These are phyloP conservation scores for Boletus huronensis DNA, from an alignment of 768 basidiomycete species.

Conservation along the genomic window DNA sequence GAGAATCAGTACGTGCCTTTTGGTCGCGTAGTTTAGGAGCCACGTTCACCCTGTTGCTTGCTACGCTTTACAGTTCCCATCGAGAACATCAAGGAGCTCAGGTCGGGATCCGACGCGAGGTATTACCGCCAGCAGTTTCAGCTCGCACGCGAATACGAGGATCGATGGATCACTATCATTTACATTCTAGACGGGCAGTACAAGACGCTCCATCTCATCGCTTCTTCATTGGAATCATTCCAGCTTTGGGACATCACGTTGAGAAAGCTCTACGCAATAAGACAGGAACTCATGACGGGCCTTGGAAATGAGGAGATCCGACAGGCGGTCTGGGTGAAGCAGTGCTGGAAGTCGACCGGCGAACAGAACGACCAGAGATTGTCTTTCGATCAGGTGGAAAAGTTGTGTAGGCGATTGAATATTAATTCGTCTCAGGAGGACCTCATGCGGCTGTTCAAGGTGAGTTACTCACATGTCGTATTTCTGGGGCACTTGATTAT, in stretches of 20 bases:
- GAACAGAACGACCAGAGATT: conserved; percentile 57
- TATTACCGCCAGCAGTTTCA: conserved; percentile 72
- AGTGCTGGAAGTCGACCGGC: conserved; percentile 78
- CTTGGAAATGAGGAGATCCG: conserved; percentile 60
- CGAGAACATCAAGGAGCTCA: conserved; percentile 83
- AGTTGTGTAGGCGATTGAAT: conserved; percentile 68
- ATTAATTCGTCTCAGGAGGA: conserved; percentile 54
- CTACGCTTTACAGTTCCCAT: conserved; percentile 61
- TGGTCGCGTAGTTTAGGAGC: not conserved
- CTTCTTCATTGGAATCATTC: conserved; percentile 60
- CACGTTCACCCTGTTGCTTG: not conserved
- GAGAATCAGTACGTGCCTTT: conserved; percentile 51
- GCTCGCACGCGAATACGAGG: conserved; percentile 56
- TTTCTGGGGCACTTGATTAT: not conserved
- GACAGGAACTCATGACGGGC: conserved; percentile 68
- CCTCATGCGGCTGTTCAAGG: conserved; percentile 58
- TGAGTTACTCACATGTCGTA: conserved; percentile 16
- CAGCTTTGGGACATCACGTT: conserved; percentile 64
- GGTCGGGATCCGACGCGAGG: conserved; percentile 64
- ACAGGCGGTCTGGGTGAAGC: conserved; percentile 72
- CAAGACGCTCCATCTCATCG: conserved; percentile 85
- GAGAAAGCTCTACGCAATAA: conserved; percentile 57
- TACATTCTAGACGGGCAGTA: conserved; percentile 74
- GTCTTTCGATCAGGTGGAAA: conserved; percentile 69
- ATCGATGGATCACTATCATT: conserved; percentile 81